These are phyloP conservation scores for Erysimum cheiranthoides DNA, from an alignment of 345 rosid species.

Conservation along the genomic window DNA sequence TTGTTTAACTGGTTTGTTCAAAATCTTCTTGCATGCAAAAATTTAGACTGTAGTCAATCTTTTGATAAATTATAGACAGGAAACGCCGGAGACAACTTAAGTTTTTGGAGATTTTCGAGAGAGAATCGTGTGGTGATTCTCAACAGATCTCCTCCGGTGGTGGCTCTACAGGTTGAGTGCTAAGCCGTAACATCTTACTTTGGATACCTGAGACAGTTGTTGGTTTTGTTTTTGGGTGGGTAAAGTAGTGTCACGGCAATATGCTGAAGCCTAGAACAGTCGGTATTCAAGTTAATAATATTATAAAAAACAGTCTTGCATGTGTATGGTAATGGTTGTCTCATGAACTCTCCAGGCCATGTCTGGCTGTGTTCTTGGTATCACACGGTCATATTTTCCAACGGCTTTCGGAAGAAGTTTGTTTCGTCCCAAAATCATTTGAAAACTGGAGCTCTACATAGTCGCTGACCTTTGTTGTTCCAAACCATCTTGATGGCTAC, in stretches of 20 bases:
- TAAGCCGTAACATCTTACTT: not conserved
- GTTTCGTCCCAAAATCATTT: too few relatives aligned
- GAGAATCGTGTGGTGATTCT: not conserved
- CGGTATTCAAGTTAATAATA: too few relatives aligned
- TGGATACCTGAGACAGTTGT: not conserved
- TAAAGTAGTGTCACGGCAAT: too few relatives aligned
- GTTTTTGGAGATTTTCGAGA: not conserved
- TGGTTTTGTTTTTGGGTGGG: not conserved
- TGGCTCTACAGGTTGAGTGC: not conserved
- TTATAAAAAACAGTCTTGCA: too few relatives aligned
- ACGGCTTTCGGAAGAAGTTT: not conserved
- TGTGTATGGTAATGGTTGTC: too few relatives aligned
- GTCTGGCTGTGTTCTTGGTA: not conserved
- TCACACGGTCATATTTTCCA: not conserved
- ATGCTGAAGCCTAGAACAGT: too few relatives aligned
- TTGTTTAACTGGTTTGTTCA: too few relatives aligned
- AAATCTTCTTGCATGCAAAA: too few relatives aligned
- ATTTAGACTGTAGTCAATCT: too few relatives aligned
- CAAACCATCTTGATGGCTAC: not conserved
- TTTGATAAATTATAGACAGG: too few relatives aligned
- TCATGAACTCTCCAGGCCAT: not conserved
- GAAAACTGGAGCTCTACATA: not conserved
- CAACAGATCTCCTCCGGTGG: not conserved
- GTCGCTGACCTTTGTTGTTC: not conserved
- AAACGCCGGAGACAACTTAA: not conserved